Percentiles rank a stretch among this genome's conserved stretches.
phyloP scores from a whole-genome alignment of 345 rosid species.

The Schrenkiella parvula region DNA sequence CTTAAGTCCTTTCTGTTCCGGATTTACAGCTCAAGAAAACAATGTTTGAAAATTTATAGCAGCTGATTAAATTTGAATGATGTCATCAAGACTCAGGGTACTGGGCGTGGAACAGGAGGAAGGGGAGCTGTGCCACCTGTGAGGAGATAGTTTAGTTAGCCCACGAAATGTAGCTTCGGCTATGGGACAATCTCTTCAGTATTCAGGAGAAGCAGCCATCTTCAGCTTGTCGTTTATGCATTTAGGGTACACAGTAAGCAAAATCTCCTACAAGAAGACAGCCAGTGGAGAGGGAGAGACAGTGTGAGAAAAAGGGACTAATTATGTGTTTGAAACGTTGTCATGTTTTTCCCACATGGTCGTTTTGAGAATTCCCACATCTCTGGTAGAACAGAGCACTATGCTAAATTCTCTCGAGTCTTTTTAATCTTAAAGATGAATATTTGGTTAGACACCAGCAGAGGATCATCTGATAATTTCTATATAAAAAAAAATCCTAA shows the following conservation, averaged over 20 bases:
- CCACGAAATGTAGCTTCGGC: background rate
- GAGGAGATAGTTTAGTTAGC: conserved; percentile 44
- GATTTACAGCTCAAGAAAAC: background rate
- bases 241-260: background rate
- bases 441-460: background rate
- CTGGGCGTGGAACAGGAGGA: conserved; percentile 79
- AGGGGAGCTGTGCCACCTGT: conserved; percentile 77
- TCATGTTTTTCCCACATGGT: background rate
- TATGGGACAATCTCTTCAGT: background rate
- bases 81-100: conserved; percentile 48
- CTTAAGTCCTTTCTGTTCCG: background rate
- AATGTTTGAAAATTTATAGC: background rate
- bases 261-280: background rate
- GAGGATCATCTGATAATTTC: background rate
- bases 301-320: background rate
- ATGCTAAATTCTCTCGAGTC: background rate
- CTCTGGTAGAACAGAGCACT: background rate
- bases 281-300: background rate
- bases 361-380: background rate
- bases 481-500: background rate
- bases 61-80: background rate
- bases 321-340: background rate
- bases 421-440: background rate
- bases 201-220: background rate
- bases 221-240: conserved; percentile 7